Evolutionary conservation across 768 basidiomycete genomes (phyloP), one percentile per base, ranked within the genome.

Genomic region (Pholiota molesta): DNA sequence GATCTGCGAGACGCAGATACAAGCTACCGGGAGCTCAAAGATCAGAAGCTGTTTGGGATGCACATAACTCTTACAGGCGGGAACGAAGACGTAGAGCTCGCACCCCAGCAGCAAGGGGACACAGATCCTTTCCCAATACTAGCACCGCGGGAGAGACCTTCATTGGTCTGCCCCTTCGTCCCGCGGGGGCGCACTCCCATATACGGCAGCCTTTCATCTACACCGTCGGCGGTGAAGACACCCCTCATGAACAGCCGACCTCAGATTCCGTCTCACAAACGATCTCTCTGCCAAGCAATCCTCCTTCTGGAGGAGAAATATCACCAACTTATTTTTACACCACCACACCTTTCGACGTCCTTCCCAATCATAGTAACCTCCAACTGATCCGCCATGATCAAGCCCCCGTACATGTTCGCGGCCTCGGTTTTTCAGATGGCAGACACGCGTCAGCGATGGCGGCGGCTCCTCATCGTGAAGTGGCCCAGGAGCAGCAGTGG

Each of bases 1-100:
- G 90, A 93, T 68, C 78, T 84, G 28, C 80, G 89, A 26, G 80
- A 82, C 40, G 86, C 89, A 6, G 74, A 78, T 40, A 67, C 70
- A 11, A 90, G 91, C 14, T 81, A 77, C 66, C 71, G 74, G 51
- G 76, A 75, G 49, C 74, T 94, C 19, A 69, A 89, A 52, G 79
- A 79, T 2, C 78, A 79, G 39, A 71, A 75, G 49, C 69, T 85
- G 37, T 83, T 84, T 56, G 86, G 84, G 37, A 81, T 83, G 75
- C 81, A 77, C 54, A 73, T 91, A 28, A 74, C 71, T 14, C 75
- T 84, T 53, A 75, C 76, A 57, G 77, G 75, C 31, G 77, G 63
- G 35, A 26, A 40, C 8, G 26, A 23, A 14, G 57, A 37, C 21
- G 16, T 23, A 35, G 56, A 44, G 37, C 8, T 33, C n/a, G 52